A percentile compares a stretch with the other conserved stretches of the same genome.
Evolutionary conservation across 208 protist species (phyloP).

Genomic region (Tritrichomonas musculus): DNA sequence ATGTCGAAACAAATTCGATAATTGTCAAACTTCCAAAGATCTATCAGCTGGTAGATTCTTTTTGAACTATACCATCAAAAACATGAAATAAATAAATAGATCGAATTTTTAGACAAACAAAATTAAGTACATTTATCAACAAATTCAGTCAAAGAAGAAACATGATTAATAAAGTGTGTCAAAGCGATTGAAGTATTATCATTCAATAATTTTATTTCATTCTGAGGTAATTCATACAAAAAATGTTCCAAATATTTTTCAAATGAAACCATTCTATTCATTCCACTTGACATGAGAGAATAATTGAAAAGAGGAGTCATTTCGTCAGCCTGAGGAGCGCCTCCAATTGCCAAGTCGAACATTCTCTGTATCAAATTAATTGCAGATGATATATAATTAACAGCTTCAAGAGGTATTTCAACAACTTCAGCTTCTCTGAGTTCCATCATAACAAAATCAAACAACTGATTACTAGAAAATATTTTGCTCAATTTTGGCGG

Average conservation of each 20-base stretch:
- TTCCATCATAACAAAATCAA: neutral
- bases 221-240: neutral
- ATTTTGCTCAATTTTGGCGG: neutral
- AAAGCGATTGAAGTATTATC: neutral
- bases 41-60: too few relatives aligned
- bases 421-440: neutral
- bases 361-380: neutral
- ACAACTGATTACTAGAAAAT: neutral
- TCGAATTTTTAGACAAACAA: too few relatives aligned
- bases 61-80: too few relatives aligned
- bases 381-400: neutral
- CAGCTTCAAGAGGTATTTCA: neutral
- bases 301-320: conserved; percentile 18
- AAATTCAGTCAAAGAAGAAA: neutral
- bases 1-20: too few relatives aligned
- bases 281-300: neutral
- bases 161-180: conserved; percentile 25
- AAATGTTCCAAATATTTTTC: neutral
- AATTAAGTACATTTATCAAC: too few relatives aligned
- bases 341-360: neutral
- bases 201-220: neutral
- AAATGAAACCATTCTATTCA: neutral
- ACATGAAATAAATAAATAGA: too few relatives aligned
- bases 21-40: too few relatives aligned
- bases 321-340: neutral